Percentiles rank a stretch among this genome's conserved stretches.
These are phyloP conservation scores for Chernovozyma aurita DNA, from an alignment of 1,139 yeast species.

Conservation along the genomic window DNA sequence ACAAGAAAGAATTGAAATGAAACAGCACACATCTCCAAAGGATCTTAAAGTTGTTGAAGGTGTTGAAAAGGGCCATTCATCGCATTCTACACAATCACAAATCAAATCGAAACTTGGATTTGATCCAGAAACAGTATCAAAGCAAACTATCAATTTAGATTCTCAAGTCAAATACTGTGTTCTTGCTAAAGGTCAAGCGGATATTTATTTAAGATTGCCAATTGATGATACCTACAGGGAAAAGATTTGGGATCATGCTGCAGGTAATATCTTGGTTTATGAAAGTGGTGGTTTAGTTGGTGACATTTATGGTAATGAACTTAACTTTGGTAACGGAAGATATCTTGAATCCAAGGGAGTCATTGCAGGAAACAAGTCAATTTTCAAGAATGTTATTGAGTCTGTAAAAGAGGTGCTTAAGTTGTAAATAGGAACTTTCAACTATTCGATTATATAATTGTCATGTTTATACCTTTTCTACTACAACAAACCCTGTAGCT, in stretches of 20 bases:
- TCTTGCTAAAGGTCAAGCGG: constrained; percentile 87
- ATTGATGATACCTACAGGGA: constrained; percentile 72
- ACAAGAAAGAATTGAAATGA: constrained; percentile 39
- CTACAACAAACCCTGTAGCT: too few relatives aligned
- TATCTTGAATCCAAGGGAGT: constrained; percentile 81
- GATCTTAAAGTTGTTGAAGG: constrained; percentile 81
- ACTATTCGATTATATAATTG: background rate
- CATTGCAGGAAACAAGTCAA: constrained; percentile 70
- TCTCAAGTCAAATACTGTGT: constrained; percentile 96
- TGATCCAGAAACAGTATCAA: constrained; percentile 35
- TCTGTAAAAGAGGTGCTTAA: constrained; percentile 42
- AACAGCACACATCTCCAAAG: constrained; percentile 35
- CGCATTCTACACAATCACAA: constrained; percentile 79
- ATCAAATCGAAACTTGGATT: constrained; percentile 63
- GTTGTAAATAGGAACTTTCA: background rate
- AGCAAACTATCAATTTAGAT: constrained; percentile 68
- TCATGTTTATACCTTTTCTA: too few relatives aligned
- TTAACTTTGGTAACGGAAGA: constrained; percentile 88
- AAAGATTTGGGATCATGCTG: constrained; percentile 99
- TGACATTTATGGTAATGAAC: constrained; percentile 68
- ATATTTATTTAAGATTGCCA: constrained; percentile 85
- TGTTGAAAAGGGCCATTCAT: constrained; percentile 94
- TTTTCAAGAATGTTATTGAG: constrained; percentile 59
- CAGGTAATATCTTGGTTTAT: constrained; percentile 78
- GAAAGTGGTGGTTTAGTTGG: constrained; percentile 93